A percentile compares a stretch with the other conserved stretches of the same genome.
Conservation (phyloP, 2,329 filamentous ascomycete species). For the Trichophyton verrucosum region DNA sequence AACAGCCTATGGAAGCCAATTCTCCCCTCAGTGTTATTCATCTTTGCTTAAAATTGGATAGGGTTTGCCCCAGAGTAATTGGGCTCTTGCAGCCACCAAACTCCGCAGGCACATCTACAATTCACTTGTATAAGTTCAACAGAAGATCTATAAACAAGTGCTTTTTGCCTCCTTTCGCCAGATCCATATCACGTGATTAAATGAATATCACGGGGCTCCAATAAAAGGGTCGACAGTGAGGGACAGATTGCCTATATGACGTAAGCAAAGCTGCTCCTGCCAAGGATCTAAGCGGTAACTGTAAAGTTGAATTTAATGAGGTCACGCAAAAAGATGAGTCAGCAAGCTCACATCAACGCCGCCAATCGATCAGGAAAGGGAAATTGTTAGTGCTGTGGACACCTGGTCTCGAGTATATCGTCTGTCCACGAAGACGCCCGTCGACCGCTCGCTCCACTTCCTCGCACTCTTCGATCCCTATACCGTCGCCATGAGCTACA, state of each 20-base stretch:
- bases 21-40: no score
- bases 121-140: neutral
- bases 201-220: neutral
- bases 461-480: neutral
- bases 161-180: neutral
- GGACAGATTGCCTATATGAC: neutral
- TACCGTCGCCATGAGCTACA: conserved; percentile 63
- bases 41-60: no score
- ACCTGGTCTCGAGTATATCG: conserved; percentile 3
- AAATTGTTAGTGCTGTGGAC: conserved; percentile 5
- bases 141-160: neutral
- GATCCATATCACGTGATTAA: neutral
- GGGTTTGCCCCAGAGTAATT: no score
- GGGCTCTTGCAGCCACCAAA: no score
- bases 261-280: neutral
- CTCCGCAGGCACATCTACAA: neutral
- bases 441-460: neutral
- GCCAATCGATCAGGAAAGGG: neutral
- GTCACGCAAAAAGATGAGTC: neutral
- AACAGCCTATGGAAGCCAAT: no score
- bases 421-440: conserved; percentile 1
- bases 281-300: neutral
- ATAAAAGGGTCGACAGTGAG: neutral
- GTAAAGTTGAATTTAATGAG: neutral
- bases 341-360: neutral